Percentiles rank a stretch among this genome's conserved stretches.
Evolutionary conservation across 371 early-diverging fungal species (phyloP).

Genomic region (Nematocida ausubeli): DNA sequence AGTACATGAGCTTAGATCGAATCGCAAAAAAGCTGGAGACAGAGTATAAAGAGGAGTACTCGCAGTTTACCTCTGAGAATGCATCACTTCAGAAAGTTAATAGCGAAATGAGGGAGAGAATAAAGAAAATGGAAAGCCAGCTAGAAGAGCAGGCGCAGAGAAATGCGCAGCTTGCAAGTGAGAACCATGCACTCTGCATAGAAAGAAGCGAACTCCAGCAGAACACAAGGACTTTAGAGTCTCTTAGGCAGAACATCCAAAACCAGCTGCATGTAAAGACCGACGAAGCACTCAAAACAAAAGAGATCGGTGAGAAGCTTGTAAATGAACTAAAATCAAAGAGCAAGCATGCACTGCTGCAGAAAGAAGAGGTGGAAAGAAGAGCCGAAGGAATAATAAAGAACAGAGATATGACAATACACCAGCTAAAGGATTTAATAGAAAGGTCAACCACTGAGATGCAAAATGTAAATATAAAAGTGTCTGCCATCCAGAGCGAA

Average conservation of each 20-base stretch:
- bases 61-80: background rate
- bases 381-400: constrained; percentile 46
- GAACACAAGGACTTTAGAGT: background rate
- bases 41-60: constrained; percentile 29
- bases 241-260: background rate
- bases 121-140: background rate
- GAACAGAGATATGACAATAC: constrained; percentile 3
- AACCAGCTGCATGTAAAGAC: background rate
- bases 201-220: background rate
- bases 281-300: background rate
- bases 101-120: background rate
- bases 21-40: constrained; percentile 27
- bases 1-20: constrained; percentile 23
- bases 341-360: background rate
- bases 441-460: background rate
- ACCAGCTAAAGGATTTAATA: background rate
- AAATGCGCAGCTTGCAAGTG: background rate
- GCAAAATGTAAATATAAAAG: background rate
- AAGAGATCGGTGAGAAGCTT: constrained; percentile 16
- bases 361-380: constrained; percentile 12
- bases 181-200: background rate
- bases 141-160: background rate
- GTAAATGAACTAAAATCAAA: constrained; percentile 29
- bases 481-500: background rate
- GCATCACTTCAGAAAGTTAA: background rate